Evolutionary conservation across 306 rosid species (phyloP).

Genomic region (Ammopiptanthus mongolicus): DNA sequence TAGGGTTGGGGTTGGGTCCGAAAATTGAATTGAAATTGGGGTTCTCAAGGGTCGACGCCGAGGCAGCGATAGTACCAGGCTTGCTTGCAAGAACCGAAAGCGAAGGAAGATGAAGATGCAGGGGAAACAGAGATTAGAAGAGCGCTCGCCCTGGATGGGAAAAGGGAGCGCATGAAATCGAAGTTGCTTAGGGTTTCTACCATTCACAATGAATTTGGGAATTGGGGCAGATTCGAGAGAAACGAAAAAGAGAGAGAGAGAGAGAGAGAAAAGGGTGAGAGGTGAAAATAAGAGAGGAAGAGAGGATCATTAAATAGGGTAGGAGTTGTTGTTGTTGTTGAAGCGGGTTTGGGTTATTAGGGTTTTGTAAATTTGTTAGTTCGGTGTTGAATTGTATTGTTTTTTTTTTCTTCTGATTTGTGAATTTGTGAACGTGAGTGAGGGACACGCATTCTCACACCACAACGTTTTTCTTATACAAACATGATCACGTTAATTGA

Average conservation of each 20-base stretch:
- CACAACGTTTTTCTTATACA: too few relatives aligned
- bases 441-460: too few relatives aligned
- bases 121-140: conserved; percentile 50
- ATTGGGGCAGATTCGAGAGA: not conserved
- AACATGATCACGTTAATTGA: too few relatives aligned
- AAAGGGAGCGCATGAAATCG: conserved; percentile 80
- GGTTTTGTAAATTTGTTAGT: too few relatives aligned
- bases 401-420: too few relatives aligned
- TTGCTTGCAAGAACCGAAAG: conserved; percentile 90
- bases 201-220: conserved; percentile 63
- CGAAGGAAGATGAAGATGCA: conserved; percentile 37
- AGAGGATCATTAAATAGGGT: not conserved
- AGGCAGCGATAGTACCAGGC: conserved; percentile 99
- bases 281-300: not conserved
- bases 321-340: not conserved
- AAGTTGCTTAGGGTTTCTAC: conserved; percentile 62
- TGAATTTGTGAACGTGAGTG: too few relatives aligned
- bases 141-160: conserved; percentile 77
- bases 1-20: not conserved
- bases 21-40: not conserved
- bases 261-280: not conserved
- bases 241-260: not conserved
- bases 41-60: conserved; percentile 80
- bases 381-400: too few relatives aligned
- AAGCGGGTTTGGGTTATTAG: not conserved